These are phyloP conservation scores for Paramecium primaurelia DNA, from an alignment of 73 alveolate species.

Conservation along the genomic window DNA sequence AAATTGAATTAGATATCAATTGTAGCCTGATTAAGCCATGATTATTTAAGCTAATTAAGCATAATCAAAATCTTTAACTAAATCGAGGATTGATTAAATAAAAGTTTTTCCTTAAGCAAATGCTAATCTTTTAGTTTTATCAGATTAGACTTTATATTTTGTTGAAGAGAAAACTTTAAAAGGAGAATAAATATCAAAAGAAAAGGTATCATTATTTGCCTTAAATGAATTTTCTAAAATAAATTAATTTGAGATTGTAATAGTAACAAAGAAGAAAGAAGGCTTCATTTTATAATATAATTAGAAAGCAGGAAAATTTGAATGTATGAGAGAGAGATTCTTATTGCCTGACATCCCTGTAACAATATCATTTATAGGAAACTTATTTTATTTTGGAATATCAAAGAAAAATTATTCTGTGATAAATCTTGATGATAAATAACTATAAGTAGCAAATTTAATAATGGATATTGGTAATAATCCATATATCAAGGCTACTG, in stretches of 20 bases:
- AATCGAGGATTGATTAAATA: slow-evolving; percentile 12
- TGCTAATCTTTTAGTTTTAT: slow-evolving; percentile 4
- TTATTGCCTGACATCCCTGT: slow-evolving; percentile 39
- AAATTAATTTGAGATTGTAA: neutral
- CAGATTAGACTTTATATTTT: neutral
- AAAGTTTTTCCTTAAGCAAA: neutral
- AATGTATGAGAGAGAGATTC: slow-evolving; percentile 13
- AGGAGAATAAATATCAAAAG: neutral
- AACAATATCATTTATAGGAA: slow-evolving; percentile 30
- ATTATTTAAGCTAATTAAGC: neutral
- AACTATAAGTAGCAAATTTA: neutral
- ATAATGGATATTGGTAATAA: neutral
- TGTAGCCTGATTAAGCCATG: slow-evolving; percentile 15
- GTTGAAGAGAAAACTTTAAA: neutral
- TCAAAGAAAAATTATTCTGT: neutral
- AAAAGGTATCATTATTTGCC: slow-evolving; percentile 10
- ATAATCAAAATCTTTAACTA: neutral
- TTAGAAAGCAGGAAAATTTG: neutral
- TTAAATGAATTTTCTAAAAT: slow-evolving; percentile 11
- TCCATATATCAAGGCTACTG: slow-evolving; percentile 21
- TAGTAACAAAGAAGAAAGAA: slow-evolving; percentile 37
- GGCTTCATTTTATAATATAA: neutral
- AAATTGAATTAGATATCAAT: neutral
- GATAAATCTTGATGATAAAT: slow-evolving; percentile 23
- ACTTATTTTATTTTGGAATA: slow-evolving; percentile 29